Evolutionary conservation across 2,329 filamentous ascomycete species (phyloP), one percentile per base, ranked within the genome.

Genomic region (Fusarium nodosum): DNA sequence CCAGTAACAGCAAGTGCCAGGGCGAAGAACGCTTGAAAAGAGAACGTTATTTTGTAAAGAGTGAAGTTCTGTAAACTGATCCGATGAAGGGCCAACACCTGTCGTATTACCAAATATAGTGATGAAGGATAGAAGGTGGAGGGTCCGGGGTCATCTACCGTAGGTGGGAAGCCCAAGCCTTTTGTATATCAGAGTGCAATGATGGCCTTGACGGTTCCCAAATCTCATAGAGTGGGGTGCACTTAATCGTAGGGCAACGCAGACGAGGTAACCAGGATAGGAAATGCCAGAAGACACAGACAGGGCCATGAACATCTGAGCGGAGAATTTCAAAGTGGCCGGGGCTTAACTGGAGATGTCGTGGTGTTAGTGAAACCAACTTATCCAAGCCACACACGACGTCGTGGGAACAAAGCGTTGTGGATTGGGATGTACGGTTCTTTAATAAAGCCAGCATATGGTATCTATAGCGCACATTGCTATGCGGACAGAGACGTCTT

Each of bases 231-330:
- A 71, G 68, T 70, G 63, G 63, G 66, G 56, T 65, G 59, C 57
- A 62, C 72, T 68, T 66, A 56, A 61, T 60, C 66, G 74, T 78
- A 74, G 73, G 66, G 72, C 73, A 75, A 75, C 74, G 77, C 76
- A 79, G 77, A 78, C 78, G 74, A 73, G 68, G 74, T 75, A 65
- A 71, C 79, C 80, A 75, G 75, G 80, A 79, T 74, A 74, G 78
- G 79, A 75, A 80, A 79, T 80, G 76, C 74, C 72, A 78, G 77
- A 77, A 76, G 62, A 68, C 60, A 55, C 33, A 71, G 65, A 55
- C 34, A 71, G 65, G 69, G 64, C 66, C 58, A 59, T 68, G 66
- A 68, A 59, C 60, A 72, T 65, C 71, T 65, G 68, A 71, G 68
- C 73, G 70, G 72, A 69, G 72, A 74, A 69, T 74, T 74, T 75